Conservation (phyloP, 257 asterid species). For the Solanum habrochaites region DNA sequence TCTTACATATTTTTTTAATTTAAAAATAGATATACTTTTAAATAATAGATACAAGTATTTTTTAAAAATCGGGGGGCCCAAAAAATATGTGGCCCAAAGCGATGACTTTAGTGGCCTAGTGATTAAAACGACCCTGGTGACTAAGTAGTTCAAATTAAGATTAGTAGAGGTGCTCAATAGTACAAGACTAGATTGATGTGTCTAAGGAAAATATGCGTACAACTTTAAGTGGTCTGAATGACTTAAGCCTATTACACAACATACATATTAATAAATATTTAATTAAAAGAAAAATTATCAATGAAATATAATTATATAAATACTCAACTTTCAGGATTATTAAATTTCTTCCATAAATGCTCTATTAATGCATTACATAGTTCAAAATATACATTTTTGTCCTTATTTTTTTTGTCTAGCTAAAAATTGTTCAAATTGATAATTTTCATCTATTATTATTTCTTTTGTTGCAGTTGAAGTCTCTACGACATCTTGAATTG, state of each 20-base stretch:
- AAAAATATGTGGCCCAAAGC: too few species aligned
- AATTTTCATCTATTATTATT: too few species aligned
- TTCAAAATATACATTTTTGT: neutral
- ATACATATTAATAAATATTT: too few species aligned
- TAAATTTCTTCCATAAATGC: too few species aligned
- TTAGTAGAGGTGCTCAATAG: too few species aligned
- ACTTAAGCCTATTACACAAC: neutral
- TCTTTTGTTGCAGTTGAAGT: neutral
- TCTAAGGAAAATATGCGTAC: neutral
- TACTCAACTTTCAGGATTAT: neutral
- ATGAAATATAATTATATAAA: neutral
- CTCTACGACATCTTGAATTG: neutral
- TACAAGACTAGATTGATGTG: neutral
- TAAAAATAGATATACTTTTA: too few species aligned
- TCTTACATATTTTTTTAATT: too few species aligned
- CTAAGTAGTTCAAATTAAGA: neutral
- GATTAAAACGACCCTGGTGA: too few species aligned
- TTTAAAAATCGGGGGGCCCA: fast-evolving
- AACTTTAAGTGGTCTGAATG: neutral
- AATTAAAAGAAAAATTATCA: too few species aligned
- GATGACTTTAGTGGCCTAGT: too few species aligned
- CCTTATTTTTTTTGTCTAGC: neutral
- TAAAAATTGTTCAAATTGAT: neutral
- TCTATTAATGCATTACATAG: neutral
- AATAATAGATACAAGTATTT: too few species aligned